Evolutionary conservation across 306 rosid species (phyloP).

Genomic region (Vicia villosa): DNA sequence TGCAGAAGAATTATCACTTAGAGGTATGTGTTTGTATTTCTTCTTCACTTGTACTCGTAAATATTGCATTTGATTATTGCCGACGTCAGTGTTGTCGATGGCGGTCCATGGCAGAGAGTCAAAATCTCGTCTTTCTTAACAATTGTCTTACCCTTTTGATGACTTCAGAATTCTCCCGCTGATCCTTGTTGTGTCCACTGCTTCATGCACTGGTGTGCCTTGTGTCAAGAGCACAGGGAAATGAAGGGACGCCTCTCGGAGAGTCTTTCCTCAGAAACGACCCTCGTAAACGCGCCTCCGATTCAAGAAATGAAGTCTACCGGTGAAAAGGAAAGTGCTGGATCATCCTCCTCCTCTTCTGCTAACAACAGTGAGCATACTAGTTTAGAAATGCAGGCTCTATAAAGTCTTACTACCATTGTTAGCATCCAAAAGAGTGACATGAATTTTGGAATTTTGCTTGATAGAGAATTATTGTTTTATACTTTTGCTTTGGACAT

Average conservation of each 20-base stretch:
- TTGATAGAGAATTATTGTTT: conserved; percentile 20
- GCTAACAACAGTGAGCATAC: conserved; percentile 45
- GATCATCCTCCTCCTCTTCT: conserved; percentile 52
- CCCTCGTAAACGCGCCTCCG: conserved; percentile 75
- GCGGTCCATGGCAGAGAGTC: no score
- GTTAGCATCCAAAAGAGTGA: conserved; percentile 19
- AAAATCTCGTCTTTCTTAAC: not conserved
- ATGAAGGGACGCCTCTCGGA: conserved; percentile 82
- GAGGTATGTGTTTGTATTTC: conserved; percentile 47
- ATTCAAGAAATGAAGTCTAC: conserved; percentile 80
- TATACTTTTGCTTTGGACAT: not conserved
- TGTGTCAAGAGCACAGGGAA: conserved; percentile 98
- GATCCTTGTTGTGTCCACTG: conserved; percentile 98
- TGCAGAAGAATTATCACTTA: conserved; percentile 74
- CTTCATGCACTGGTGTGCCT: conserved; percentile 92
- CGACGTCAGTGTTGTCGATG: not conserved
- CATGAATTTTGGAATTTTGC: conserved; percentile 30
- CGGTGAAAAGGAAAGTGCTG: conserved; percentile 46
- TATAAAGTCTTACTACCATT: conserved; percentile 41
- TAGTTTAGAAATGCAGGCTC: conserved; percentile 73
- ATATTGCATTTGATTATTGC: conserved; percentile 19
- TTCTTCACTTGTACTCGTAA: conserved; percentile 2
- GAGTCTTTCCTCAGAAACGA: conserved; percentile 53
- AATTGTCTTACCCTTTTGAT: conserved; percentile 24
- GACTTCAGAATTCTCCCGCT: conserved; percentile 72